These are phyloP conservation scores for Ophiostoma sp. DNA, from an alignment of 2,329 filamentous ascomycete genomes.

Conservation along the genomic window DNA sequence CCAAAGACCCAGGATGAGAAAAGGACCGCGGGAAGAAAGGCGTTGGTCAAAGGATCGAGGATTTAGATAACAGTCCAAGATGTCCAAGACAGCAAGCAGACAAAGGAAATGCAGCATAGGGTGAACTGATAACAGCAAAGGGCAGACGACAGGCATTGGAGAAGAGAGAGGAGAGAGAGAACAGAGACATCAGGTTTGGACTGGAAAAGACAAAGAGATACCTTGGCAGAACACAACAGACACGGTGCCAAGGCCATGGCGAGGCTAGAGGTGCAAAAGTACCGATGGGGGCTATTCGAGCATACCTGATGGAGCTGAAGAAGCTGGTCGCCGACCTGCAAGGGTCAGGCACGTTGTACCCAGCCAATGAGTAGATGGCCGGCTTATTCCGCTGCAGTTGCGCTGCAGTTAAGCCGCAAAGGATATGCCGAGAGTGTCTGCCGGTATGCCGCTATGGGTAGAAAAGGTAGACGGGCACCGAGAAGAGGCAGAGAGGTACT, in stretches of 20 bases:
- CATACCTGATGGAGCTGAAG: not conserved
- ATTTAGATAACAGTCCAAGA: too few relatives aligned
- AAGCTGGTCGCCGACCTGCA: not conserved
- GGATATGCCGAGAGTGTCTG: not conserved
- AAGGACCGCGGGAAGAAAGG: not conserved
- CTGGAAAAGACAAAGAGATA: not conserved
- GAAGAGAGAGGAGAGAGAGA: not conserved
- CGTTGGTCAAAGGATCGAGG: not conserved
- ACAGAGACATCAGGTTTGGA: not conserved
- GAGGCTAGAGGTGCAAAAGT: not conserved
- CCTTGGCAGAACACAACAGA: too few relatives aligned
- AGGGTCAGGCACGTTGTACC: not conserved
- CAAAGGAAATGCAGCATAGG: not conserved
- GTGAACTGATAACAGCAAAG: not conserved
- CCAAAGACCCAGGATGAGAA: not conserved
- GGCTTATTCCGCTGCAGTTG: not conserved
- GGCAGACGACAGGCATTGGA: too few relatives aligned
- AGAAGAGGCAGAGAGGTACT: not conserved
- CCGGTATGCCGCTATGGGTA: not conserved
- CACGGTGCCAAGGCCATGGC: too few relatives aligned
- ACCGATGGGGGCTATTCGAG: not conserved
- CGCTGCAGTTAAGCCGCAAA: not conserved
- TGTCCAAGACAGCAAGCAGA: not conserved
- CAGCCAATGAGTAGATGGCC: too few relatives aligned
- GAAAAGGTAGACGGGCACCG: not conserved